Evolutionary conservation across 371 early-diverging fungal species (phyloP).

Genomic region (Mortierella sp.): DNA sequence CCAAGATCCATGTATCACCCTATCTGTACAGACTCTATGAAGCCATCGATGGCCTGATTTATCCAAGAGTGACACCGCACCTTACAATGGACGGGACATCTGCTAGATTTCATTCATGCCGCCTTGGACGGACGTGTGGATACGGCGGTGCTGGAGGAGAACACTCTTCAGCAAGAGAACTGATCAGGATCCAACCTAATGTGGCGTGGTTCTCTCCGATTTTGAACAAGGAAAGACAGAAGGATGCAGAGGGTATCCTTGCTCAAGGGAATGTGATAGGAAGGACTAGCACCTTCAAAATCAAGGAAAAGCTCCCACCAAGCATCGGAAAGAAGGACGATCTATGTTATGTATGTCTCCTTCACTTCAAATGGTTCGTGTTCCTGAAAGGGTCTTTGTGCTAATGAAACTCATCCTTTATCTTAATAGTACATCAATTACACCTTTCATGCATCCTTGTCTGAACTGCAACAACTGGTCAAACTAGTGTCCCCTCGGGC

Average conservation of each 20-base stretch:
- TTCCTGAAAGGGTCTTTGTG: background rate
- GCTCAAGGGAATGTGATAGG: constrained; percentile 17
- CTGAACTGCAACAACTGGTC: constrained; percentile 32
- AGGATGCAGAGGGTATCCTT: background rate
- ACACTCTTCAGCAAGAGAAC: constrained; percentile 25
- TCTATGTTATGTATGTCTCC: constrained; percentile 24
- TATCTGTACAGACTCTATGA: constrained; percentile 52
- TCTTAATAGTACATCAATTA: constrained; percentile 35
- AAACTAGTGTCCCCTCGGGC: constrained; percentile 24
- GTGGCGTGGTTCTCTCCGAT: constrained; percentile 39
- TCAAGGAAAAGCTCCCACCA: constrained; percentile 28
- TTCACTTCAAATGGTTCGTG: too few species aligned
- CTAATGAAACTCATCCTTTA: background rate
- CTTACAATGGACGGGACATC: constrained; percentile 35
- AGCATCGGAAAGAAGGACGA: constrained; percentile 30
- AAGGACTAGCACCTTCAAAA: constrained; percentile 12
- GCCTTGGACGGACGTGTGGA: constrained; percentile 31
- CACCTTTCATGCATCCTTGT: constrained; percentile 33
- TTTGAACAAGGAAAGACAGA: constrained; percentile 2
- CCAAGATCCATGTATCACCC: constrained; percentile 56
- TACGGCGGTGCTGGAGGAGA: constrained; percentile 46
- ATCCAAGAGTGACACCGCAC: constrained; percentile 27
- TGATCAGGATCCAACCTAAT: constrained; percentile 49
- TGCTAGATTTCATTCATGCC: constrained; percentile 47
- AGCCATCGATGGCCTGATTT: constrained; percentile 40